phyloP scores from a whole-genome alignment of 208 protist genomes.

The Leishmania aethiopica region DNA sequence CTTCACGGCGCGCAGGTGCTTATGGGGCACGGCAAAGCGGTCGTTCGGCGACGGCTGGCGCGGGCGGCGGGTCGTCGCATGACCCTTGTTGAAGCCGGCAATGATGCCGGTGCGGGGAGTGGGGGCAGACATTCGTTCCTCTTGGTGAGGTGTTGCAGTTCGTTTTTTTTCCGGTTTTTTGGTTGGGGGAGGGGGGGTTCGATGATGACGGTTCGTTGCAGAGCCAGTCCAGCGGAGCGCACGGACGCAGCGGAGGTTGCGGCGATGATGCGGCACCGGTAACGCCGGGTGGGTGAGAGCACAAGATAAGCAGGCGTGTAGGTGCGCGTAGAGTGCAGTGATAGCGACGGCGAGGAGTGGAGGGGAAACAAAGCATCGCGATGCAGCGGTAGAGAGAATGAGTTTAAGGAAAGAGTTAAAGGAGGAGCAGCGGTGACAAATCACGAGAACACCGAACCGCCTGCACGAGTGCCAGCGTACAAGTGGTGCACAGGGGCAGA shows the following conservation, averaged over 20 bases:
- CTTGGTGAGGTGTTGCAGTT: not conserved
- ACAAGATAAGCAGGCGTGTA: not conserved
- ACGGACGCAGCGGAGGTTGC: not conserved
- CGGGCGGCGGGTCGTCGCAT: slow-evolving; percentile 88
- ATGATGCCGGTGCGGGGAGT: slow-evolving; percentile 90
- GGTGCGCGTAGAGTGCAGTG: not conserved
- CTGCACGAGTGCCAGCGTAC: not conserved
- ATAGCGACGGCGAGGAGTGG: not conserved
- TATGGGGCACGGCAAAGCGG: slow-evolving; percentile 87
- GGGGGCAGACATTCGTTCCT: slow-evolving; percentile 58
- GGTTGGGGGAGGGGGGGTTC: not conserved
- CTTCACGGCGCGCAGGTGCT: slow-evolving; percentile 91
- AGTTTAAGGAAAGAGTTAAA: not conserved
- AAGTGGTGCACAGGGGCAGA: not conserved
- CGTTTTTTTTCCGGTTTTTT: not conserved
- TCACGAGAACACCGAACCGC: not conserved
- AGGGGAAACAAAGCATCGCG: not conserved
- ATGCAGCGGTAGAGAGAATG: not conserved
- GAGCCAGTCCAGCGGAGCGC: not conserved
- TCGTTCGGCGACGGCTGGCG: slow-evolving; percentile 76
- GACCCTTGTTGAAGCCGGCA: slow-evolving; percentile 93
- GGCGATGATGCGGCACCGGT: not conserved
- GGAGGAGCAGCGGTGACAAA: not conserved
- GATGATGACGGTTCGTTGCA: slow-evolving; percentile 5
- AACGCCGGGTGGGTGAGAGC: not conserved